Conservation (phyloP, 2,329 filamentous ascomycete genomes). For the Verticillium nonalfalfae region DNA sequence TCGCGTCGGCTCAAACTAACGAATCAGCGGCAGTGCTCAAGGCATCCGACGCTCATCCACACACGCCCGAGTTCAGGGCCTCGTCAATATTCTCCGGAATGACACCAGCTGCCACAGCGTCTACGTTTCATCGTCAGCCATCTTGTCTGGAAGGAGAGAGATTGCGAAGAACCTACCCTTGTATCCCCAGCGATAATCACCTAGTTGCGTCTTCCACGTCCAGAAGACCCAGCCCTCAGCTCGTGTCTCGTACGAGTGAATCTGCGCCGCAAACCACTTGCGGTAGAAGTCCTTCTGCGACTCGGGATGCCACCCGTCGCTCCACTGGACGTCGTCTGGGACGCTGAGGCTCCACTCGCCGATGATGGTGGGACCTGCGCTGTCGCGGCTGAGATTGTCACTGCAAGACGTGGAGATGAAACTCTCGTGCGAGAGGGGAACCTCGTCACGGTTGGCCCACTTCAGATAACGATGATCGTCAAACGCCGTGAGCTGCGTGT, state of each 20-base stretch:
- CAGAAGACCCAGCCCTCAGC: constrained; percentile 52
- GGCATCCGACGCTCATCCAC: not conserved
- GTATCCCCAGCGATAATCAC: constrained; percentile 23
- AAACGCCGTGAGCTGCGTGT: constrained; percentile 39
- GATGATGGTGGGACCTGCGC: constrained; percentile 38
- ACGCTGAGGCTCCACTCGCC: constrained; percentile 54
- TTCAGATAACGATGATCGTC: constrained; percentile 56
- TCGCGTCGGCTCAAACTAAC: not conserved
- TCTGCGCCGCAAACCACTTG: constrained; percentile 51
- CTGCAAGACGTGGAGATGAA: constrained; percentile 47
- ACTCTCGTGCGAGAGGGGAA: constrained; percentile 34
- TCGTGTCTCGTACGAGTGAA: constrained; percentile 44
- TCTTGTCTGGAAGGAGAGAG: not conserved
- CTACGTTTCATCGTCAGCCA: not conserved
- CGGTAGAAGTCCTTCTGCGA: constrained; percentile 43
- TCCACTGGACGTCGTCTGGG: constrained; percentile 39
- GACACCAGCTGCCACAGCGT: not conserved
- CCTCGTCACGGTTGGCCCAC: constrained; percentile 32
- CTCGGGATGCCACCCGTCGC: constrained; percentile 32
- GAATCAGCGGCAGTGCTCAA: not conserved
- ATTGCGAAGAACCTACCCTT: constrained; percentile 3
- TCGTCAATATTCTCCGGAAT: not conserved
- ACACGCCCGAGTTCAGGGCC: not conserved
- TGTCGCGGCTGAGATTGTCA: constrained; percentile 32
- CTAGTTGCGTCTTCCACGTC: constrained; percentile 46